Evolutionary conservation across 2,329 filamentous ascomycete species (phyloP).

Genomic region (Alternaria novae-zelandiae): DNA sequence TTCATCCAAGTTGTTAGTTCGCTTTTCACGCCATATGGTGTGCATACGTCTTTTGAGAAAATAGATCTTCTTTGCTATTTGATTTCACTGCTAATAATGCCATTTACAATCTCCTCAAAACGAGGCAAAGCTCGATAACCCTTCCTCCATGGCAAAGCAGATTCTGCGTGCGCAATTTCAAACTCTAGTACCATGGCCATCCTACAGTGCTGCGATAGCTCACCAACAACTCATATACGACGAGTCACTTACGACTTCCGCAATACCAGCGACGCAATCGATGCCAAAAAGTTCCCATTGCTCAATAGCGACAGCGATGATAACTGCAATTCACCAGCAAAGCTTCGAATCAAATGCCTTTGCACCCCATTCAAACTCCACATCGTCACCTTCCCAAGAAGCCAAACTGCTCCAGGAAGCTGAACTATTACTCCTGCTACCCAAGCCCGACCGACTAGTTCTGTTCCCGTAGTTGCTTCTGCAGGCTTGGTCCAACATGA

Average conservation of each 20-base stretch:
- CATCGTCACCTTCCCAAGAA: background rate
- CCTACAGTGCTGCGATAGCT: background rate
- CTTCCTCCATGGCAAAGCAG: background rate
- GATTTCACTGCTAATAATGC: background rate
- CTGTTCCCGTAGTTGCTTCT: background rate
- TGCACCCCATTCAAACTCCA: background rate
- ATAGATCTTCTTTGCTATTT: background rate
- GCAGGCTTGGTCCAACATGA: background rate
- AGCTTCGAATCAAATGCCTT: slow-evolving; percentile 3
- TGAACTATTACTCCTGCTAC: background rate
- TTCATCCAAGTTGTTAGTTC: background rate
- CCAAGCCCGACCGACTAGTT: background rate
- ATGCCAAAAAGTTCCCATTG: background rate
- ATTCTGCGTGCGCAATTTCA: background rate
- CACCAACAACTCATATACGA: background rate
- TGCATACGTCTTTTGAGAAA: background rate
- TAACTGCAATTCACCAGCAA: background rate
- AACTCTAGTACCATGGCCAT: background rate
- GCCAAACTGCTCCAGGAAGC: background rate
- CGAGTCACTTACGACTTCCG: background rate
- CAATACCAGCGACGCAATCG: background rate
- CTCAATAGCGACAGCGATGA: background rate
- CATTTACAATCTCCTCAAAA: background rate
- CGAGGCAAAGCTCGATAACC: background rate
- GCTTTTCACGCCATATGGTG: background rate